phyloP scores from a whole-genome alignment of 2,329 filamentous ascomycete genomes.

The Colletotrichum gloeosporioides region DNA sequence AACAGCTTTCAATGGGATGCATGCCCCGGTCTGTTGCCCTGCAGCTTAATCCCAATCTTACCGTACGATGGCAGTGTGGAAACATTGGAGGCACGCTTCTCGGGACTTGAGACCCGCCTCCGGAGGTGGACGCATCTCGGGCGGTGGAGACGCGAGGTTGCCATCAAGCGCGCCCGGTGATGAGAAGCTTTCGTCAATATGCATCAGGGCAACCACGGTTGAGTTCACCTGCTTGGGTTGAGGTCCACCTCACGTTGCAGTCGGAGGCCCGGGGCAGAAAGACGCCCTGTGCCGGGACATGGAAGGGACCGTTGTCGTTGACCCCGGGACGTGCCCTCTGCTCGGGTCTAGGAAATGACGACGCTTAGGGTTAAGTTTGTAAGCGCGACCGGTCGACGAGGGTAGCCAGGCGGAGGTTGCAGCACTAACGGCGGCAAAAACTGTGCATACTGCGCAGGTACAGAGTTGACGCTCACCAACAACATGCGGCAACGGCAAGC shows the following conservation, averaged over 20 bases:
- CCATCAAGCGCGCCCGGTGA: constrained; percentile 7
- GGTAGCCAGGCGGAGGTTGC: constrained; percentile 11
- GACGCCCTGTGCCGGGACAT: constrained; percentile 7
- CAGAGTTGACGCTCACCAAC: not conserved
- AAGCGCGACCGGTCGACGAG: constrained; percentile 15
- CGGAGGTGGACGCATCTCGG: not conserved
- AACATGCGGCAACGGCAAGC: not conserved
- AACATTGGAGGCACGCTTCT: not conserved
- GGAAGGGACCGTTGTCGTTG: constrained; percentile 11
- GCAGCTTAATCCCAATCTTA: constrained; percentile 11
- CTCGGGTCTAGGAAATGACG: constrained; percentile 19
- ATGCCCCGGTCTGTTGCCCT: not conserved
- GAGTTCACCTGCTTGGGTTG: constrained; percentile 1
- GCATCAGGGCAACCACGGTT: constrained; percentile 10
- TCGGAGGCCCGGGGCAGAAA: constrained; percentile 14
- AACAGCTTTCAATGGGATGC: not conserved
- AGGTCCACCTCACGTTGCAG: constrained; percentile 17
- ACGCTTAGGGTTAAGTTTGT: constrained; percentile 18
- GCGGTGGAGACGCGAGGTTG: constrained; percentile 1
- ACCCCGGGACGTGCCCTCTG: constrained; percentile 1
- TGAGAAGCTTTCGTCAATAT: constrained; percentile 18
- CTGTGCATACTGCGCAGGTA: not conserved
- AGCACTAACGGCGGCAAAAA: constrained; percentile 15
- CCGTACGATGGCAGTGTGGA: not conserved
- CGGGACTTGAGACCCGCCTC: not conserved